Conservation (phyloP, 148 eudicot species). For the Silene uniflora region DNA sequence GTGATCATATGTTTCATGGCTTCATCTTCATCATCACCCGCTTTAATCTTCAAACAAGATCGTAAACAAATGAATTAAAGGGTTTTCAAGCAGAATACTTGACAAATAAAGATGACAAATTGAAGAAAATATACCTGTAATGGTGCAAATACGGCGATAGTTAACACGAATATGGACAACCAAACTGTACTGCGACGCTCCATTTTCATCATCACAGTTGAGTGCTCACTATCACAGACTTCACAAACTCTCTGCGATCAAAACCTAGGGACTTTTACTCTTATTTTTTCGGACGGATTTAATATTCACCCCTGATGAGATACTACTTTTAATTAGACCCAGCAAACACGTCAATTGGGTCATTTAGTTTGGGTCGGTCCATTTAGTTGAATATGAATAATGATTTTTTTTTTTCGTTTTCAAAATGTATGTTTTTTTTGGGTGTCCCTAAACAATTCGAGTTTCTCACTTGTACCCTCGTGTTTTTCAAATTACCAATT, state of each 20-base stretch:
- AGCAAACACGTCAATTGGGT: too few species aligned
- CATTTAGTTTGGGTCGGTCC: too few species aligned
- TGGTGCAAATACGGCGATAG: constrained; percentile 11
- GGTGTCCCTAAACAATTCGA: too few species aligned
- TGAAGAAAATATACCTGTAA: constrained; percentile 13
- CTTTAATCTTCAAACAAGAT: constrained; percentile 7
- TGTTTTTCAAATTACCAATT: too few species aligned
- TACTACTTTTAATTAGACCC: too few species aligned
- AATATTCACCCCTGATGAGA: too few species aligned
- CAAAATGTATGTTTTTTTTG: too few species aligned
- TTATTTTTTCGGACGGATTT: too few species aligned
- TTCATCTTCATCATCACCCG: background rate
- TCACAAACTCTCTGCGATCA: background rate
- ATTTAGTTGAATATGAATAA: too few species aligned
- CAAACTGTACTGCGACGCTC: constrained; percentile 2
- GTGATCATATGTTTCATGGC: constrained; percentile 14
- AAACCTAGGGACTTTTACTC: constrained; percentile 3
- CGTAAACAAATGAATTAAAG: background rate
- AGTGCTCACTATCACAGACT: background rate
- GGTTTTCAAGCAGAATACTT: too few species aligned
- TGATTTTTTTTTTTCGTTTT: too few species aligned
- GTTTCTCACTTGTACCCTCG: too few species aligned
- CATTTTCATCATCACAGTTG: constrained; percentile 13
- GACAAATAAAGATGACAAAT: background rate
- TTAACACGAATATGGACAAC: constrained; percentile 11